Conservation (phyloP, 2,329 filamentous ascomycete species). For the Talaromyces sp. region DNA sequence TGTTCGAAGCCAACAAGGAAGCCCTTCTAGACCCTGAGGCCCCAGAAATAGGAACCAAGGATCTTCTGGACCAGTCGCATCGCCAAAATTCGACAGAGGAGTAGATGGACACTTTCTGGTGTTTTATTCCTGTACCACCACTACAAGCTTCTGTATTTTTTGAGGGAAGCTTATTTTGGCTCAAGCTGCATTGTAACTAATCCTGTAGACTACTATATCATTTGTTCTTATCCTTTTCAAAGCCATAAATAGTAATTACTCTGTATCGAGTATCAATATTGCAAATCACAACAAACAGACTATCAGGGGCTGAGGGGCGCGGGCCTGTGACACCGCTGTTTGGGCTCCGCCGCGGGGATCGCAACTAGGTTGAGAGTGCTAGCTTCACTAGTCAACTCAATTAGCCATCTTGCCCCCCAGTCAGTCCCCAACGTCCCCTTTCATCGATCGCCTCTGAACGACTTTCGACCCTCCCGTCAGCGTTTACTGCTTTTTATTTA, state of each 20-base stretch:
- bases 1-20: conserved; percentile 19
- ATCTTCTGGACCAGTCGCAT: background rate
- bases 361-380: background rate
- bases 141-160: background rate
- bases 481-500: background rate
- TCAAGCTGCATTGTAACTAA: background rate
- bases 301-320: conserved; percentile 2
- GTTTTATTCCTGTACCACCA: background rate
- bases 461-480: background rate
- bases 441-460: background rate
- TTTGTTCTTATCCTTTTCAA: background rate
- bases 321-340: conserved; percentile 7
- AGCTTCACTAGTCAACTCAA: background rate
- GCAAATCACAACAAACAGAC: background rate
- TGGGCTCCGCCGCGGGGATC: conserved; percentile 7
- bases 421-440: background rate
- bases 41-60: background rate
- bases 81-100: background rate
- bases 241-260: background rate
- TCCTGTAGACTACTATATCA: background rate
- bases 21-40: background rate
- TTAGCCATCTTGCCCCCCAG: background rate
- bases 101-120: background rate
- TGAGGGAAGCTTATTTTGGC: background rate
- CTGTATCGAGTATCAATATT: background rate